Evolutionary conservation across 2,329 filamentous ascomycete genomes (phyloP), one percentile per base, ranked within the genome.

Genomic region (Triangularia setosa): DNA sequence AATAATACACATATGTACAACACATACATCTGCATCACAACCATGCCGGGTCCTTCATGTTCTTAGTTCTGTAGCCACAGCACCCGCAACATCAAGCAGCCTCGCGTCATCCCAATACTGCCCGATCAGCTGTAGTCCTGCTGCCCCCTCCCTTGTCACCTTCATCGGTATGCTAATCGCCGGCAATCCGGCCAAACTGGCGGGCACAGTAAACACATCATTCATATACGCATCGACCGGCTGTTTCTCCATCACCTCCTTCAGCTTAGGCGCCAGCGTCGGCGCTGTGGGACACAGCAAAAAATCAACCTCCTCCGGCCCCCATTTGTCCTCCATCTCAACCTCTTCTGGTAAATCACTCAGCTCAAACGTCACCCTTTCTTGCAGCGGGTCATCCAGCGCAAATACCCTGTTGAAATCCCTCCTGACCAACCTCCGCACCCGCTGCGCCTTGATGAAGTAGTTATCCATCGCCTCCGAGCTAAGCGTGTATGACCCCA

Each of bases 381-480:
- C 80, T 57, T 81, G 79, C 3, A 98, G 81, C 2, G 90, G 90
- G 73, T 97, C 93, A 3, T 79, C 78, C 53, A 87, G 77, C 16
- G 78, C 76, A 74, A 99, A 97, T 0, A 91, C 88, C 1, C 83
- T 79, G 76, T 98, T 87, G 74, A 99, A 99, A 73, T 99, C 95
- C 33, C 81, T 80, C 74, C 95, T 90, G 1, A 99, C 91, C 18
- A 96, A 80, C 62, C 92, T 84, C 1, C 95, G 89, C 44, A 97
- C 87, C 69, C 89, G 90, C 78, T 99, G 95, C 55, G 95, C 95
- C 75, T 97, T 90, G 67, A 97, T 86, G 73, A 99, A 99, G 77
- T 98, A 97, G 75, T 98, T 99, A 75, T 97, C 90, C 73, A 96
- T 95, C 9, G 93, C 93, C 66, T 90, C 87, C 0, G 94, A 93